Evolutionary conservation across 495 filamentous ascomycete species (phyloP).

Genomic region (Podospora anserina): DNA sequence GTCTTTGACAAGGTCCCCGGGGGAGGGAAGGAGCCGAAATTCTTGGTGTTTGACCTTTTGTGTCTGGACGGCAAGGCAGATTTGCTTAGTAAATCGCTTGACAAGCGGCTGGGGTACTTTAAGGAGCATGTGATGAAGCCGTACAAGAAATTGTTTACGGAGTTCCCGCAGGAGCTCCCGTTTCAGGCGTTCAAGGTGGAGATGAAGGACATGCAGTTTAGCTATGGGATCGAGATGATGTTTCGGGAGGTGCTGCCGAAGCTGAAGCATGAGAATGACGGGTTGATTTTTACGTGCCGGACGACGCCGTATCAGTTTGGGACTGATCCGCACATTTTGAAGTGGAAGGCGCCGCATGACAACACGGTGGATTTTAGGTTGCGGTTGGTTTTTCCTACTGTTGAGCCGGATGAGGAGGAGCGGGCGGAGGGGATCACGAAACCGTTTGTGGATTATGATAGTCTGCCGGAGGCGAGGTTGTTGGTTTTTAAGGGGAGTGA

Average conservation of each 20-base stretch:
- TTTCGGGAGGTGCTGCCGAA: constrained; percentile 78
- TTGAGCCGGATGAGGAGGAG: constrained; percentile 67
- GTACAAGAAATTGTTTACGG: constrained; percentile 65
- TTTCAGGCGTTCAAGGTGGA: constrained; percentile 76
- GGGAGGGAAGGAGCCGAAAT: constrained; percentile 66
- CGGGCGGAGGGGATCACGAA: constrained; percentile 57
- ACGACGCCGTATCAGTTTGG: constrained; percentile 79
- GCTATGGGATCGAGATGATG: constrained; percentile 87
- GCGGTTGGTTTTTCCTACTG: constrained; percentile 66
- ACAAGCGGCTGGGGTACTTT: constrained; percentile 87
- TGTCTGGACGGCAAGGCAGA: constrained; percentile 72
- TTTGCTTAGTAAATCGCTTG: constrained; percentile 68
- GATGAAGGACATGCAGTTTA: constrained; percentile 81
- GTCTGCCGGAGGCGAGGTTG: constrained; percentile 49
- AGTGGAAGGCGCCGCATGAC: constrained; percentile 92
- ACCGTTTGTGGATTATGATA: constrained; percentile 55
- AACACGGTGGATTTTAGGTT: constrained; percentile 92
- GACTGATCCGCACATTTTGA: constrained; percentile 88
- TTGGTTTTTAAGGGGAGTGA: constrained; percentile 47
- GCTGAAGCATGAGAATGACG: constrained; percentile 89
- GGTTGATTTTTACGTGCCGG: constrained; percentile 92
- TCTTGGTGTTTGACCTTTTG: constrained; percentile 90
- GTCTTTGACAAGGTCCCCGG: constrained; percentile 69
- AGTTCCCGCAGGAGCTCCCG: constrained; percentile 64
- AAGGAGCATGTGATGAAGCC: constrained; percentile 73